A percentile compares a stretch with the other conserved stretches of the same genome.
Evolutionary conservation across 225 moss, liverwort and hornwort species (phyloP).

Genomic region (Climacium dendroides): DNA sequence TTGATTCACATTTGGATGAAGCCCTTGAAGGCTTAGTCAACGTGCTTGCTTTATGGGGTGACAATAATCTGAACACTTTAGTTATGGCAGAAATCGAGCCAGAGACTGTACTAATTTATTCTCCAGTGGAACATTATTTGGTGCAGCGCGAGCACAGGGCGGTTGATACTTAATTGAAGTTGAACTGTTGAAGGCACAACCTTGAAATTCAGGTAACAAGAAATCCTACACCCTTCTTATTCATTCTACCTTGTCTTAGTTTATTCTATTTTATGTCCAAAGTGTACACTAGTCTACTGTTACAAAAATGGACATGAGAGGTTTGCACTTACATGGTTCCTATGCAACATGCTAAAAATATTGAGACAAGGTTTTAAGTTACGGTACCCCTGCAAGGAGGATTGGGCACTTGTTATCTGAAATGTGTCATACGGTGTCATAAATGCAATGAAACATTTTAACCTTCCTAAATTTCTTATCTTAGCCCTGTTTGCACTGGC

Average conservation of each 20-base stretch:
- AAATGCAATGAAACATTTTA: no score
- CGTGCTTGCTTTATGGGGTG: not conserved
- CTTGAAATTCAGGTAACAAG: not conserved
- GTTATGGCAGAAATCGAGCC: not conserved
- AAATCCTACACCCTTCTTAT: not conserved
- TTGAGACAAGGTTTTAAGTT: not conserved
- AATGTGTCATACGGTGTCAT: not conserved
- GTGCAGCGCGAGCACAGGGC: not conserved
- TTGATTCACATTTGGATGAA: not conserved
- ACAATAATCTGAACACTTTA: not conserved
- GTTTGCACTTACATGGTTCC: not conserved
- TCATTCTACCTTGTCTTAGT: not conserved
- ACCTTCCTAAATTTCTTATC: not conserved
- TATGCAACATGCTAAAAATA: not conserved
- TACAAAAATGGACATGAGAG: not conserved
- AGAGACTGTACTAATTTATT: not conserved
- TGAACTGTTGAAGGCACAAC: not conserved
- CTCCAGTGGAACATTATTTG: not conserved
- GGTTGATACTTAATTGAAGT: not conserved
- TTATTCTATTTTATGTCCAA: not conserved
- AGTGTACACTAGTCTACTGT: no score
- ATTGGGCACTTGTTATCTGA: not conserved
- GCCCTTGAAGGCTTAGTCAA: not conserved
- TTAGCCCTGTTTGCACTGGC: no score
- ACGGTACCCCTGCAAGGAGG: not conserved